These are phyloP conservation scores for Penicillium verrucosum DNA, from an alignment of 2,329 filamentous ascomycete species.

Conservation along the genomic window DNA sequence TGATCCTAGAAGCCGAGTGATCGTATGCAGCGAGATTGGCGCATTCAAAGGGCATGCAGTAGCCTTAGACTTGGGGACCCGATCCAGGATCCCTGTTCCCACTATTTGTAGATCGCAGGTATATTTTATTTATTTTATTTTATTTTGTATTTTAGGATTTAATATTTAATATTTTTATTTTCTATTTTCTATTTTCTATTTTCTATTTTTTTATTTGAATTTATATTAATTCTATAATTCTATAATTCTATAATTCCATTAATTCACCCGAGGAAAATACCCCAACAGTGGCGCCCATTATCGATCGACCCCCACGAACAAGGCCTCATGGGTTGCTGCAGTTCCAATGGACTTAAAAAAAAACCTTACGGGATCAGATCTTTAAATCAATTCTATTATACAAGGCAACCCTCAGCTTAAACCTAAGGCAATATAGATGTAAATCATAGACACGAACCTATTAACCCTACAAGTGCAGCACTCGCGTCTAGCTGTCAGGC, in stretches of 20 bases:
- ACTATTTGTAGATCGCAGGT: conserved; percentile 21
- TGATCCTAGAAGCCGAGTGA: conserved; percentile 21
- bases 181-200: background rate
- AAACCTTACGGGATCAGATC: conserved; percentile 9
- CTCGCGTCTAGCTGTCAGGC: conserved; percentile 11
- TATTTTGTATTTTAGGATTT: too few species aligned
- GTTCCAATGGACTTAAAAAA: background rate
- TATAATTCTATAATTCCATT: background rate
- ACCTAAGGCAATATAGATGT: background rate
- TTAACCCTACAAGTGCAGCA: background rate
- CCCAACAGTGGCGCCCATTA: conserved; percentile 16
- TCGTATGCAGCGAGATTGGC: conserved; percentile 18
- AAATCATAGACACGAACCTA: background rate
- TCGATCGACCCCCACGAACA: conserved; percentile 15
- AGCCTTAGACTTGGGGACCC: conserved; percentile 13
- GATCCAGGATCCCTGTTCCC: conserved; percentile 20
- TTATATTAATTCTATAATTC: background rate
- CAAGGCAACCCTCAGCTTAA: background rate
- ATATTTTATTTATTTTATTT: conserved; percentile 4
- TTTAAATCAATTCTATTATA: background rate
- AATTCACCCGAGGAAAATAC: too few species aligned
- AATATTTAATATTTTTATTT: background rate
- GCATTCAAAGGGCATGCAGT: conserved; percentile 16
- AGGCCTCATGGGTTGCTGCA: background rate
- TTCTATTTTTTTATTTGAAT: background rate